Conservation (phyloP, 257 asterid species). For the Solanum acaule region DNA sequence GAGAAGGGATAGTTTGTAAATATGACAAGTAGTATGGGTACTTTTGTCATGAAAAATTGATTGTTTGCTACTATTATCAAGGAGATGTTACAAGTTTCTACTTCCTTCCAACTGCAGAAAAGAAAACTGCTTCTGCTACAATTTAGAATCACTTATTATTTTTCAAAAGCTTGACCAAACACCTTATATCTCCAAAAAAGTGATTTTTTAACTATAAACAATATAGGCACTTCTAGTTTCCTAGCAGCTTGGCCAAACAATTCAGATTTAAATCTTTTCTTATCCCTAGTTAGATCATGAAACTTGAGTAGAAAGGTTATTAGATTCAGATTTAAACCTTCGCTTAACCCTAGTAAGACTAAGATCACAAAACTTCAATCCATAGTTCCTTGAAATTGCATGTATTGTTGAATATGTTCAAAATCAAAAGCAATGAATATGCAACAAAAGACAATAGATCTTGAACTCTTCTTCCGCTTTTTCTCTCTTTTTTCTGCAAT, state of each 20-base stretch:
- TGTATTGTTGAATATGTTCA: background rate
- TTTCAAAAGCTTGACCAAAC: background rate
- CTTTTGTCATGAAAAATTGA: background rate
- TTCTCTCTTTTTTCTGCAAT: background rate
- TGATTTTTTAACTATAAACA: background rate
- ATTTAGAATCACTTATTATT: background rate
- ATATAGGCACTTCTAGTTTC: background rate
- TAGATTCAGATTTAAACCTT: background rate
- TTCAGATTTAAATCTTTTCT: background rate
- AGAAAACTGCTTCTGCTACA: background rate
- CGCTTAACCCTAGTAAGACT: background rate
- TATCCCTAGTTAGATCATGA: background rate
- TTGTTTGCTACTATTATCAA: background rate
- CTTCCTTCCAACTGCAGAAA: background rate
- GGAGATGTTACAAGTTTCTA: background rate
- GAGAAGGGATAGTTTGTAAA: background rate
- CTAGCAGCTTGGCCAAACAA: background rate
- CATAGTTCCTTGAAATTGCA: background rate
- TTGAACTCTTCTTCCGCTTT: background rate
- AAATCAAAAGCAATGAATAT: background rate
- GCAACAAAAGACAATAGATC: background rate
- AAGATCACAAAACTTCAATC: background rate
- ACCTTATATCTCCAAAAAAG: background rate
- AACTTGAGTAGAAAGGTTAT: background rate
- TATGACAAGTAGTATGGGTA: background rate